phyloP scores from a whole-genome alignment of 257 asterid genomes.

The Solanum stenotomum region DNA sequence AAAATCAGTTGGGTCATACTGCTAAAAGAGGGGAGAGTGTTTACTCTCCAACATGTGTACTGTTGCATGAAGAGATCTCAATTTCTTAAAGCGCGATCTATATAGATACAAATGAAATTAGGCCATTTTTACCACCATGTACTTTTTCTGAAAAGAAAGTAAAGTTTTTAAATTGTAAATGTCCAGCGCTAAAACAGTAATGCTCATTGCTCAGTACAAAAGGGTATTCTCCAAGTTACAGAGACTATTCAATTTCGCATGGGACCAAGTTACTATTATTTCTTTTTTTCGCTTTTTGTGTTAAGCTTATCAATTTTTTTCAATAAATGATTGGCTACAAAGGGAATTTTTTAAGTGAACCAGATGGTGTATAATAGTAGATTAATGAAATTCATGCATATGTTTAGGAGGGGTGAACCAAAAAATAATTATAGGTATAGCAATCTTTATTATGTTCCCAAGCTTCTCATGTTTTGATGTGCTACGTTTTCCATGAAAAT shows the following conservation, averaged over 20 bases:
- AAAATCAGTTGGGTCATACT: background rate
- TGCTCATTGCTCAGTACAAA: background rate
- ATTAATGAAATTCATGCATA: background rate
- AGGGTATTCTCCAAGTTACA: background rate
- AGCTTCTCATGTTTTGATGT: background rate
- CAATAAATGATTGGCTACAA: background rate
- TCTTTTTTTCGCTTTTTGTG: background rate
- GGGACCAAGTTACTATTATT: background rate
- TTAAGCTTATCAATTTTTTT: background rate
- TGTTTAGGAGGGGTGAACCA: background rate
- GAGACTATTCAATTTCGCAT: background rate
- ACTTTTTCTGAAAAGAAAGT: background rate
- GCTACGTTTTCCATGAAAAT: background rate
- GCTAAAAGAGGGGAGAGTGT: background rate
- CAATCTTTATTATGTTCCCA: background rate
- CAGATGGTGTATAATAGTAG: background rate
- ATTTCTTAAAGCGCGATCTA: background rate
- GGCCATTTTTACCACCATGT: background rate
- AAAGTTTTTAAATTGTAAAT: background rate
- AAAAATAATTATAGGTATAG: background rate
- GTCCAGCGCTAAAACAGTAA: background rate
- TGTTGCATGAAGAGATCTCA: background rate
- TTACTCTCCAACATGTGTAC: background rate
- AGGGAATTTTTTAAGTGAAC: background rate
- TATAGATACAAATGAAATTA: background rate